phyloP scores from a whole-genome alignment of 495 filamentous ascomycete species.

The Penicillium antarcticum region DNA sequence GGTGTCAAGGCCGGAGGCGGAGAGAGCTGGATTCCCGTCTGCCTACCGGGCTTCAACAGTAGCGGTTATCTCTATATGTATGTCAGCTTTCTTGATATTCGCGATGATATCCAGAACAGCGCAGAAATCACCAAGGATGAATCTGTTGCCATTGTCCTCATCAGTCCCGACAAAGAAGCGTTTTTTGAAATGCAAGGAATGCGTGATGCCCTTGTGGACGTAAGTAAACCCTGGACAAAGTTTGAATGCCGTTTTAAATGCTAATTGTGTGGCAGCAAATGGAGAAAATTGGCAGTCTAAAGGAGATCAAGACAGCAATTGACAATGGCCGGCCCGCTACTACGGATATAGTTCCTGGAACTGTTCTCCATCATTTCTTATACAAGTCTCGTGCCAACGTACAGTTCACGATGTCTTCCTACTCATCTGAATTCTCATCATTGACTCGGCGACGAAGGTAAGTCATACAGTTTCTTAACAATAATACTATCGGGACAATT shows the following conservation, averaged over 20 bases:
- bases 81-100: constrained; percentile 76
- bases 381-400: constrained; percentile 93
- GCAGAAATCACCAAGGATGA: constrained; percentile 55
- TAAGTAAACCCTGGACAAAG: constrained; percentile 13
- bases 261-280: constrained; percentile 48
- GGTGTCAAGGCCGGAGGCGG: constrained; percentile 85
- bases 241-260: not conserved
- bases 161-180: constrained; percentile 86
- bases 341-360: constrained; percentile 74
- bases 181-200: constrained; percentile 88
- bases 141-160: constrained; percentile 86
- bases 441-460: constrained; percentile 64
- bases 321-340: constrained; percentile 64
- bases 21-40: constrained; percentile 97
- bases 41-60: constrained; percentile 95
- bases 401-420: constrained; percentile 89
- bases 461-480: not conserved
- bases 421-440: constrained; percentile 65
- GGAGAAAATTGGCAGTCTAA: constrained; percentile 70
- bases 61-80: constrained; percentile 99
- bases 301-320: constrained; percentile 70
- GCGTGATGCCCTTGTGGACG: constrained; percentile 74
- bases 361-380: constrained; percentile 81
- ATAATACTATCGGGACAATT: not conserved
- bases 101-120: constrained; percentile 29